Evolutionary conservation across 2,329 filamentous ascomycete genomes (phyloP), one percentile per base, ranked within the genome.

Genomic region (Aplosporella prunicola): DNA sequence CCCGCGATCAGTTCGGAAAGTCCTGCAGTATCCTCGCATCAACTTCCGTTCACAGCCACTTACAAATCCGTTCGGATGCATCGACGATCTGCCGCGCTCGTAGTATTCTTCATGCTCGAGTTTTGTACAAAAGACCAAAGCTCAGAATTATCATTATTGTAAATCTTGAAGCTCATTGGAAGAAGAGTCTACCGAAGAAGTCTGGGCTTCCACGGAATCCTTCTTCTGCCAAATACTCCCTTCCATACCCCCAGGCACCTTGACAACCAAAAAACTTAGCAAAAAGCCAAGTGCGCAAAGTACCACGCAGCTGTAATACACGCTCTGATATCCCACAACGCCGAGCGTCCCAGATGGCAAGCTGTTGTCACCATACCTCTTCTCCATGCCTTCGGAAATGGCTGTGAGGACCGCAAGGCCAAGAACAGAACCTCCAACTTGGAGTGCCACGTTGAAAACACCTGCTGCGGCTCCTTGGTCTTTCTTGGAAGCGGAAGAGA

Each of bases 371-470:
- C 32, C 32, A 22, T 22, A 32, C 15, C 18, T 27, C 13, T 25
- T 20, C 11, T 27, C 30, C 9, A 39, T 16, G 3, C 30, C 35
- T 20, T 42, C 17, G 9, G 34, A 35, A 4, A 42, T 23, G 3
- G 40, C 35, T 7, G 40, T 42, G 17, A 42, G 6, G 10, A 30
- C 29, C 3, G 35, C 40, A 11, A 42, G 17, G 2, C 40, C 40
- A 5, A 42, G 15, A 4, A 42, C 35, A 1, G 34, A 39, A 0
- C 40, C 40, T 13, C 40, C 40, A 2, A 42, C 40, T 20, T 42
- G 40, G 14, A 42, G 16, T 2, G 40, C 40, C 11, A 42, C 40
- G 15, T 42, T 42, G 33, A 42, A 42, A 3, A 39, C 30, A n/a
- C 34, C 40, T 6, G 40, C 40, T 5, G 35, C 35, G 15, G 31